Evolutionary conservation across 768 basidiomycete species (phyloP).

Genomic region (Pulveroboletus sp.): DNA sequence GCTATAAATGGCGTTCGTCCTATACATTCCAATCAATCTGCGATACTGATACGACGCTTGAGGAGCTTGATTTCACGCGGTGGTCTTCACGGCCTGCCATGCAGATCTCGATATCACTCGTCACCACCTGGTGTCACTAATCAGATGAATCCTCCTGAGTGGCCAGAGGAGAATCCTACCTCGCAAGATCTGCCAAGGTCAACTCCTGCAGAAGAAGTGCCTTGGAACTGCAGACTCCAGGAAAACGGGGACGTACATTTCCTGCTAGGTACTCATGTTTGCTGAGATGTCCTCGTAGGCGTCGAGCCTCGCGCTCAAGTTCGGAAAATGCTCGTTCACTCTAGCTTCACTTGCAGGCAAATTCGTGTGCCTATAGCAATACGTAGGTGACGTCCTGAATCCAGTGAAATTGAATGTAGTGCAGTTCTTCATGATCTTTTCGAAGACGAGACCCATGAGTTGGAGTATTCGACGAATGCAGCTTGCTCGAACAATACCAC

Average conservation of each 20-base stretch:
- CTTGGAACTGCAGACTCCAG: background rate
- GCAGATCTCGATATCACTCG: constrained; percentile 43
- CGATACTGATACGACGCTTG: background rate
- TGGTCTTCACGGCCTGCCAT: constrained; percentile 39
- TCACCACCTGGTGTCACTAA: constrained; percentile 43
- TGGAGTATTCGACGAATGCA: constrained; percentile 35
- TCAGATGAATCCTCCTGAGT: background rate
- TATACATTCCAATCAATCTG: background rate
- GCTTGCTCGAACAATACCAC: constrained; percentile 23
- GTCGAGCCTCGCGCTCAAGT: constrained; percentile 39
- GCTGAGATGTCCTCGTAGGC: constrained; percentile 50
- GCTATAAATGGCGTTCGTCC: too few species aligned
- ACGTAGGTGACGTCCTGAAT: constrained; percentile 1
- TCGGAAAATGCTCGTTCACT: constrained; percentile 19
- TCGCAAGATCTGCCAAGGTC: constrained; percentile 45
- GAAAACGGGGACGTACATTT: constrained; percentile 34
- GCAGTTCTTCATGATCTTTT: constrained; percentile 51
- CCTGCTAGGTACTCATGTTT: constrained; percentile 55
- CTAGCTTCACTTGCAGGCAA: constrained; percentile 17
- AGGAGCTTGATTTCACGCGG: constrained; percentile 34
- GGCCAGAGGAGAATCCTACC: too few species aligned
- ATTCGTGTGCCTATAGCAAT: constrained; percentile 2
- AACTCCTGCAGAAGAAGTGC: constrained; percentile 30
- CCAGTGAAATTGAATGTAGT: constrained; percentile 16
- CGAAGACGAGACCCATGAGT: constrained; percentile 39